Conservation (phyloP, 2,329 filamentous ascomycete genomes). For the Aspergillus brunneoviolaceus region DNA sequence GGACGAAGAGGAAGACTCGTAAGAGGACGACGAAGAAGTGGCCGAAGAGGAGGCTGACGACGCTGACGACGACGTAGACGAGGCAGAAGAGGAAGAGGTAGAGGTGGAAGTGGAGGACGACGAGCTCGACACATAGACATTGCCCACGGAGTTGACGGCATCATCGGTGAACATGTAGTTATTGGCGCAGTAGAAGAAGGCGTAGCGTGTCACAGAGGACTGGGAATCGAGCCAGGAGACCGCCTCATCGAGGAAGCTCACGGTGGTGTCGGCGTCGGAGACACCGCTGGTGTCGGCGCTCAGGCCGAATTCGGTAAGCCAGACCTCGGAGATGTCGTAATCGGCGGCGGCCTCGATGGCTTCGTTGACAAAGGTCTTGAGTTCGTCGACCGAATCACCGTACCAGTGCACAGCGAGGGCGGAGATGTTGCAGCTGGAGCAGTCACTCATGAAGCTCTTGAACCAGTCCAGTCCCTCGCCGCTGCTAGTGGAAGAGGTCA, state of each 20-base stretch:
- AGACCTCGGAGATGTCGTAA: slow-evolving; percentile 3
- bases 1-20: too few species aligned
- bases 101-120: background rate
- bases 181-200: slow-evolving; percentile 1
- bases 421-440: slow-evolving; percentile 3
- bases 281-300: background rate
- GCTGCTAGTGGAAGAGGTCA: background rate
- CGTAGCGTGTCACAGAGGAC: background rate
- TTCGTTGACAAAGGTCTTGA: background rate
- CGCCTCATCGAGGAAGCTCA: background rate
- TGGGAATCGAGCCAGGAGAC: background rate
- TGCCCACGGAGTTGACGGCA: background rate
- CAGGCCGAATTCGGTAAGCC: slow-evolving; percentile 1
- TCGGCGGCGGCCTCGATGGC: background rate
- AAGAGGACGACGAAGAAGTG: too few species aligned
- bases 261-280: background rate
- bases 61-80: too few species aligned
- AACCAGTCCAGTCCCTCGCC: slow-evolving; percentile 2
- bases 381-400: background rate
- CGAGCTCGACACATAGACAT: background rate
- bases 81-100: background rate
- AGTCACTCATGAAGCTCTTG: slow-evolving; percentile 3
- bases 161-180: background rate
- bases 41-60: too few species aligned
- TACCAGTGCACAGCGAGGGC: slow-evolving; percentile 6